These are phyloP conservation scores for Metschnikowia dekortorum DNA, from an alignment of 805 yeast genomes.

Conservation along the genomic window DNA sequence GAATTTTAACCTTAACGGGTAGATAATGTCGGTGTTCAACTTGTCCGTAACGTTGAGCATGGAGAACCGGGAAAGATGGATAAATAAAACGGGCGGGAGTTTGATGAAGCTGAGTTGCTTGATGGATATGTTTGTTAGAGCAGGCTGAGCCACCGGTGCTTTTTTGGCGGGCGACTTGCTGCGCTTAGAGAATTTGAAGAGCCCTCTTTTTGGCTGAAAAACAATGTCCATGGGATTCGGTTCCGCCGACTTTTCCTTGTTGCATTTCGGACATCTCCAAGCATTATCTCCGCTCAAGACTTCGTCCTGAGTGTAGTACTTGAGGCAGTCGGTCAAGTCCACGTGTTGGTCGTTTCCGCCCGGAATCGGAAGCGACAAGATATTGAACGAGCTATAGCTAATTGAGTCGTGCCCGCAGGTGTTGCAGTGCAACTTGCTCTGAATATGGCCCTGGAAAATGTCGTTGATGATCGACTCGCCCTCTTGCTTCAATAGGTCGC, in stretches of 20 bases:
- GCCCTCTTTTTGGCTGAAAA: conserved; percentile 32
- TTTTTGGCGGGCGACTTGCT: conserved; percentile 33
- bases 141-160: conserved; percentile 4
- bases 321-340: conserved; percentile 59
- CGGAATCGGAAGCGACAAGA: conserved; percentile 62
- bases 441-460: conserved; percentile 69
- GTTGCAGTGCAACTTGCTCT: conserved; percentile 58
- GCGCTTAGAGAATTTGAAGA: conserved; percentile 30
- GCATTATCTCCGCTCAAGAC: conserved; percentile 70
- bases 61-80: conserved; percentile 42
- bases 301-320: conserved; percentile 60
- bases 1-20: conserved; percentile 52
- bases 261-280: conserved; percentile 79
- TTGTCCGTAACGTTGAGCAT: conserved; percentile 52
- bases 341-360: conserved; percentile 19
- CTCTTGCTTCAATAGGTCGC: conserved; percentile 44
- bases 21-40: conserved; percentile 45
- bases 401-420: conserved; percentile 59
- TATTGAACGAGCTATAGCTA: conserved; percentile 59
- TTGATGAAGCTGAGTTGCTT: conserved; percentile 27
- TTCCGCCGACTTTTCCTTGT: conserved; percentile 18
- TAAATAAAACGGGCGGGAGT: conserved; percentile 35
- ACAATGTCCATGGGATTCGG: conserved; percentile 24
- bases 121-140: conserved; percentile 15
- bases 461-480: conserved; percentile 66